Conservation (phyloP, 768 basidiomycete species). For the Phylloporus sp. region DNA sequence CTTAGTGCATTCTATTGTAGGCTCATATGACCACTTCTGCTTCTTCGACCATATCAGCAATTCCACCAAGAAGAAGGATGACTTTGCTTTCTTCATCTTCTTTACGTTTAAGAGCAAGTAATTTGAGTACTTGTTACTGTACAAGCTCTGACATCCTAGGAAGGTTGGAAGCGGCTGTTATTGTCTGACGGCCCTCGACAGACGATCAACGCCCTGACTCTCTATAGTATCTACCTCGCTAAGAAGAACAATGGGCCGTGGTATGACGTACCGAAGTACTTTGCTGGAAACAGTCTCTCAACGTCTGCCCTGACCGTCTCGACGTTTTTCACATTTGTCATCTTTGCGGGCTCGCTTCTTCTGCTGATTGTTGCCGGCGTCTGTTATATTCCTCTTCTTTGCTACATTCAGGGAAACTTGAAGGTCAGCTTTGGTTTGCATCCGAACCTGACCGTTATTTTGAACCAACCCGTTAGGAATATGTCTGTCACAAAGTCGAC, state of each 20-base stretch:
- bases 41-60: slow-evolving; percentile 96
- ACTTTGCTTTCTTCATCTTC: slow-evolving; percentile 99
- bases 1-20: slow-evolving; percentile 35
- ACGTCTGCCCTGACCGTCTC: slow-evolving; percentile 84
- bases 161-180: slow-evolving; percentile 84
- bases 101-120: slow-evolving; percentile 95
- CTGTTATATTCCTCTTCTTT: slow-evolving; percentile 89
- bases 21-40: slow-evolving; percentile 96
- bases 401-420: slow-evolving; percentile 94
- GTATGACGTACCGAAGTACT: slow-evolving; percentile 78
- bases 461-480: slow-evolving; percentile 56
- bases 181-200: slow-evolving; percentile 97
- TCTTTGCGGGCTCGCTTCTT: slow-evolving; percentile 82
- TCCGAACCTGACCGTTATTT: background rate
- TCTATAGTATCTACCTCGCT: slow-evolving; percentile 83
- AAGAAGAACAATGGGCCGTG: slow-evolving; percentile 49
- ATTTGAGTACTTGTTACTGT: background rate
- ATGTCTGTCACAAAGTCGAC: slow-evolving; percentile 98
- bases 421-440: slow-evolving; percentile 52
- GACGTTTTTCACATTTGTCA: slow-evolving; percentile 83
- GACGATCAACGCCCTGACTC: slow-evolving; percentile 94
- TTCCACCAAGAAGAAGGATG: slow-evolving; percentile 94
- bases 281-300: slow-evolving; percentile 65
- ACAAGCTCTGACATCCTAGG: background rate
- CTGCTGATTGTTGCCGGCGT: slow-evolving; percentile 81